Evolutionary conservation across 352 stramenopile genomes (phyloP), one percentile per base, ranked within the genome.

Genomic region (Peronospora destructor): DNA sequence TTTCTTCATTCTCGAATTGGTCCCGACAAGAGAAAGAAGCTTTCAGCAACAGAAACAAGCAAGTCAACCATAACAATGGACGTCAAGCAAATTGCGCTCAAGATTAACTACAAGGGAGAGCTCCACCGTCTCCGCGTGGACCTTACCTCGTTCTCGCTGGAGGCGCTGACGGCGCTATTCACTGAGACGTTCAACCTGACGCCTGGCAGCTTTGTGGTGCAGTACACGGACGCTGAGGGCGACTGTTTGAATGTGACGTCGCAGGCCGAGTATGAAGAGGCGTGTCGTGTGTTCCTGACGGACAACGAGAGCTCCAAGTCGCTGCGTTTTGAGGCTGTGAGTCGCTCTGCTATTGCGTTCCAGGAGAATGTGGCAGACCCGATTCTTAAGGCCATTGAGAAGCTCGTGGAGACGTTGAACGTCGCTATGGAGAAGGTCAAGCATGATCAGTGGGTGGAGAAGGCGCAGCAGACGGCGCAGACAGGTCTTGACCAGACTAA

Each of bases 21-120:
- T 32, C 56, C 11, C 23, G 17, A 5, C 44, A 26, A 59, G 37
- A 59, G 17, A 44, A 55, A 61, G 28, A 33, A 35, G n/a, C 17
- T 54, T 38, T 30, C 34, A 28, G 12, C 5, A 25, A 52, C 0
- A 35, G 4, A 33, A 45, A 34, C 38, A n/a, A 43, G 14, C 19
- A 12, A 69, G 14, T 28, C 53, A 7, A 17, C 28, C 30, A 64
- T 16, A 2, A 45, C 1, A 37, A 81, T 85, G 75, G 65, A 66
- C 55, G 23, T 57, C 29, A 60, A 70, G 59, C 66, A 83, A 45
- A 84, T 73, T 37, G 69, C 79, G 6, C 58, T 93, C 17, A 93
- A 93, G 73, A 70, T 93, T 49, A 75, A 61, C 53, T 71, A 82
- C 77, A 87, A 86, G 57, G 79, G 82, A 44, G 82, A 93, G 61